These are phyloP conservation scores for Mycogone perniciosa DNA, from an alignment of 2,329 filamentous ascomycete genomes.

Conservation along the genomic window DNA sequence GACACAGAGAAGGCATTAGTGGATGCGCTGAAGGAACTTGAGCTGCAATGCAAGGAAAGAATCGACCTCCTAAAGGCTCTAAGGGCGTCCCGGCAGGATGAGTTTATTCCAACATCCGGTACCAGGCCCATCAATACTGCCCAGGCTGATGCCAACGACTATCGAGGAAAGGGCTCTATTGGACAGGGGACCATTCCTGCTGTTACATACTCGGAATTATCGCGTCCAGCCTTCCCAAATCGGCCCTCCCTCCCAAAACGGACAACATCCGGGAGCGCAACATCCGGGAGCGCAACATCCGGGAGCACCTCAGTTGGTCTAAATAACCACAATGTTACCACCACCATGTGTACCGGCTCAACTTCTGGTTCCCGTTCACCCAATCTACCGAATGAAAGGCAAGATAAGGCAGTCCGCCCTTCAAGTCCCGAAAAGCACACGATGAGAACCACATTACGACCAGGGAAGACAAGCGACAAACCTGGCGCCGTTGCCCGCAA, in stretches of 20 bases:
- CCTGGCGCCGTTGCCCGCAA: conserved; percentile 33
- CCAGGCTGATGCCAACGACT: conserved; percentile 18
- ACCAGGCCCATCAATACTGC: conserved; percentile 18
- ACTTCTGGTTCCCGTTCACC: conserved; percentile 28
- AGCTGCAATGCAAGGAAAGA: conserved; percentile 87
- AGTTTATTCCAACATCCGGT: conserved; percentile 1
- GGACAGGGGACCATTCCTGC: conserved; percentile 77
- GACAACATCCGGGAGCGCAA: conserved; percentile 43
- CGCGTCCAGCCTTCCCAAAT: conserved; percentile 55
- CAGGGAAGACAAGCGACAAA: conserved; percentile 40
- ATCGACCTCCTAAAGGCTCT: conserved; percentile 83
- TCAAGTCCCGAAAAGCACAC: conserved; percentile 55
- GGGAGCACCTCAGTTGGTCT: conserved; percentile 33
- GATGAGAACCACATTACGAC: conserved; percentile 56
- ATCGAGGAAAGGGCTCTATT: conserved; percentile 53
- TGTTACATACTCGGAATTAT: conserved; percentile 72
- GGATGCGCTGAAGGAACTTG: conserved; percentile 48
- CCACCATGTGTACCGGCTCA: conserved; percentile 12
- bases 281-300: conserved; percentile 17
- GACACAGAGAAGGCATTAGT: conserved; percentile 80
- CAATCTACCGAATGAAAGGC: conserved; percentile 23
- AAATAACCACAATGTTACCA: conserved; percentile 17
- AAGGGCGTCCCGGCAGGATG: conserved; percentile 52
- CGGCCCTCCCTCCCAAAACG: conserved; percentile 51
- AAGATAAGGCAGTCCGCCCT: conserved; percentile 39